These are phyloP conservation scores for Coemansia sp. DNA, from an alignment of 192 early-diverging fungal species.

Conservation along the genomic window DNA sequence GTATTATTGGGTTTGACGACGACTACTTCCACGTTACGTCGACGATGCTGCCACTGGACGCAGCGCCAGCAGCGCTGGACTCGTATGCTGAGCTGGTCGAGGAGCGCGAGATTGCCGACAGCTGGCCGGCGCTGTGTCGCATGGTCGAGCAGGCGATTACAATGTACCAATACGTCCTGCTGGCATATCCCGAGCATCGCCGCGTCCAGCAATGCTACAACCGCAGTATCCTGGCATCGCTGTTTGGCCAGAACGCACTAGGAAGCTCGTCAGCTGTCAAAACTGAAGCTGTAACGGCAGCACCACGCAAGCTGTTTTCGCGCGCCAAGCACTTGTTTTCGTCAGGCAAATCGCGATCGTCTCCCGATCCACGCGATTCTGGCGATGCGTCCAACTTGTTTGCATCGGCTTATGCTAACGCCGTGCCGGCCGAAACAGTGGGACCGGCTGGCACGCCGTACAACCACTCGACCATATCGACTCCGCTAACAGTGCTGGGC, in stretches of 20 bases:
- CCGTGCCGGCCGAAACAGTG: slow-evolving; percentile 28
- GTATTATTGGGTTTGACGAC: slow-evolving; percentile 45
- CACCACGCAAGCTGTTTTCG: slow-evolving; percentile 51
- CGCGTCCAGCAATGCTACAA: slow-evolving; percentile 56
- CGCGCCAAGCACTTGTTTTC: slow-evolving; percentile 51
- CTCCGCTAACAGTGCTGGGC: slow-evolving; percentile 46
- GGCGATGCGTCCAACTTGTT: slow-evolving; percentile 28
- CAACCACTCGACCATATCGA: slow-evolving; percentile 45
- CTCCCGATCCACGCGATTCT: slow-evolving; percentile 12
- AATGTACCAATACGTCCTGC: slow-evolving; percentile 50
- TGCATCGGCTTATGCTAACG: slow-evolving; percentile 44
- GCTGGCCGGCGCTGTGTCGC: slow-evolving; percentile 47
- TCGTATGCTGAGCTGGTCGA: slow-evolving; percentile 51
- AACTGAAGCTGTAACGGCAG: slow-evolving; percentile 36
- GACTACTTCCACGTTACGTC: slow-evolving; percentile 49
- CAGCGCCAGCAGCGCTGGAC: slow-evolving; percentile 15
- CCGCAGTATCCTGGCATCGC: slow-evolving; percentile 51
- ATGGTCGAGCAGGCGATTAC: slow-evolving; percentile 47
- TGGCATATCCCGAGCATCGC: slow-evolving; percentile 51
- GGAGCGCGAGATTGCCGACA: slow-evolving; percentile 49
- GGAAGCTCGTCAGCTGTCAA: slow-evolving; percentile 48
- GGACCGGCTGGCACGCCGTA: slow-evolving; percentile 37
- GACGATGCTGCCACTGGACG: slow-evolving; percentile 38
- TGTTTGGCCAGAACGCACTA: slow-evolving; percentile 53
- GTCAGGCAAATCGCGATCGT: slow-evolving; percentile 24